phyloP scores from a whole-genome alignment of 148 eudicot species.

The Vaccinium corymbosum region DNA sequence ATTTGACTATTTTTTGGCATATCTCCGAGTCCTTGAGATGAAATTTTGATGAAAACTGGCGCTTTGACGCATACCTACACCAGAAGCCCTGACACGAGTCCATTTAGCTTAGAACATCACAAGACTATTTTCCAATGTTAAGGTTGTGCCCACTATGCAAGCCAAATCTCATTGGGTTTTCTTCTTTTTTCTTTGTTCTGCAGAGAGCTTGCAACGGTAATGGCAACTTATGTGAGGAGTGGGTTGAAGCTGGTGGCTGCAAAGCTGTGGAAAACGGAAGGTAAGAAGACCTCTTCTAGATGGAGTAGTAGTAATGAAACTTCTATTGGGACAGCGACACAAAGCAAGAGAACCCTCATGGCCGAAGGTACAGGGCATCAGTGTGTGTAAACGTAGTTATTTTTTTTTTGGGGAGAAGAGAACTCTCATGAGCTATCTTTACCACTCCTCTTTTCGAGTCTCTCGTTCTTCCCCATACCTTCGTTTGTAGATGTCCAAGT shows the following conservation, averaged over 20 bases:
- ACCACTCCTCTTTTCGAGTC: background rate
- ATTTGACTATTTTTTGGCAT: background rate
- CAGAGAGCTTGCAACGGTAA: constrained; percentile 72
- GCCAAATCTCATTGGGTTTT: background rate
- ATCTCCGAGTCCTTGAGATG: background rate
- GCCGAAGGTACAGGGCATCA: constrained; percentile 49
- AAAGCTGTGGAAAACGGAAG: constrained; percentile 60
- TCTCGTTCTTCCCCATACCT: background rate
- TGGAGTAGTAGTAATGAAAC: constrained; percentile 64
- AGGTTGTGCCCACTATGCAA: background rate
- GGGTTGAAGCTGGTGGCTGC: constrained; percentile 49
- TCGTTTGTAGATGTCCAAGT: background rate
- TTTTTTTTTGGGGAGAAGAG: background rate
- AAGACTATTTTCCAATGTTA: background rate
- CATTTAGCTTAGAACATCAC: background rate
- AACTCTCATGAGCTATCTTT: background rate
- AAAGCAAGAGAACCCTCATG: constrained; percentile 52
- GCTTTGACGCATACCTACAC: background rate
- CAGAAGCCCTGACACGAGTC: background rate
- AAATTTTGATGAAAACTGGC: background rate
- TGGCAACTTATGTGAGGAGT: constrained; percentile 51
- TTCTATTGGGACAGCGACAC: constrained; percentile 40
- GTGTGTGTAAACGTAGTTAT: constrained; percentile 29
- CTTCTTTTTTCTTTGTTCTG: constrained; percentile 9
- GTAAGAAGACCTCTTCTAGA: constrained; percentile 41